Base-by-base conservation (phyloP, 768 basidiomycete species). In the Rhodotorula taiwanensis region DNA sequence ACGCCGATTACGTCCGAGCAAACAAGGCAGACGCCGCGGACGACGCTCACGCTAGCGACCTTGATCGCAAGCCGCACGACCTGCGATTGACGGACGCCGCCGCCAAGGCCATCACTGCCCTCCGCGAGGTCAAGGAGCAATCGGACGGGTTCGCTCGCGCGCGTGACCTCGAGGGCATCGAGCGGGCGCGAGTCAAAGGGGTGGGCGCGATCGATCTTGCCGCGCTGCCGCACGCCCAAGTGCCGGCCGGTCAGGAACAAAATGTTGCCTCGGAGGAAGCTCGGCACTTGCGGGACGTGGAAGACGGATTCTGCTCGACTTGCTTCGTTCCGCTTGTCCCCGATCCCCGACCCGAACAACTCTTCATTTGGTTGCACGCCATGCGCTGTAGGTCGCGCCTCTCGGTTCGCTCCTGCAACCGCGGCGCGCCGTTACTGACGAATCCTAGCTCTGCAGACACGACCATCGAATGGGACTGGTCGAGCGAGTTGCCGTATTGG, bases 351-450 rank as follows among this genome's bases (percentile, higher is more conserved):
- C 92, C 93, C 4, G 89, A 92, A 74, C 84, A 84, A 64, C 79
- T 98, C 60, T 97, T 90, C 76, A 98, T 99, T 69, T 99, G 93
- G 77, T 77, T 99, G 73, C 95, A 99, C 72, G 93, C 95, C 31
- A 76, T 88, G 72, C 82, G 82, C 70, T 97, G 66, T 67, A 28
- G 20, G 66, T 58, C 72, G 90, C 93, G 33, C 36, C 75, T 87
- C 71, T 82, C 81, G 70, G n/a, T n/a, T n/a, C n/a, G n/a, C n/a
- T n/a, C n/a, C n/a, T n/a, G n/a, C n/a, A n/a, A n/a, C n/a, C n/a
- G n/a, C n/a, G n/a, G n/a, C n/a, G n/a, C n/a, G n/a, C n/a, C n/a
- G n/a, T n/a, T n/a, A n/a, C n/a, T n/a, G n/a, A n/a, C n/a, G n/a
- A n/a, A n/a, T n/a, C n/a, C n/a, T n/a, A n/a, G n/a, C n/a, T n/a